Conservation (phyloP, 805 yeast genomes). For the Yarrowia sp. region DNA sequence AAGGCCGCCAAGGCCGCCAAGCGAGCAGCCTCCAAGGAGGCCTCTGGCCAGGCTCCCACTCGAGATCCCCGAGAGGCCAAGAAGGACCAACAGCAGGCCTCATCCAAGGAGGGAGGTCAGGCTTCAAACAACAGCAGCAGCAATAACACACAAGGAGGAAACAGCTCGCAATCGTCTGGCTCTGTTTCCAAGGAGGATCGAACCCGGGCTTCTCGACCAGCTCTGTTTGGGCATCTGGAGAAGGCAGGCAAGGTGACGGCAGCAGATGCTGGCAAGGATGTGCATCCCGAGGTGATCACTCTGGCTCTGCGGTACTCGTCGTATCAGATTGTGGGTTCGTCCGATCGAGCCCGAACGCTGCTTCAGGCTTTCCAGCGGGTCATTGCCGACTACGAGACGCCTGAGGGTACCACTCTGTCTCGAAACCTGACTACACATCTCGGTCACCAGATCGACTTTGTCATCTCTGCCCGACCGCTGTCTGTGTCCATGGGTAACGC, state of each 20-base stretch:
- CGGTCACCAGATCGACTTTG: slow-evolving; percentile 89
- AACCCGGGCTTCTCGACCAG: slow-evolving; percentile 43
- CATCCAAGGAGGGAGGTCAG: slow-evolving; percentile 37
- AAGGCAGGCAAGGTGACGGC: slow-evolving; percentile 52
- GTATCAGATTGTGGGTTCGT: slow-evolving; percentile 88
- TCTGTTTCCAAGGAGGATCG: slow-evolving; percentile 13
- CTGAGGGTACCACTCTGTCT: slow-evolving; percentile 80
- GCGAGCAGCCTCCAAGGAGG: slow-evolving; percentile 85
- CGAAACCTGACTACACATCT: slow-evolving; percentile 88
- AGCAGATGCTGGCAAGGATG: slow-evolving; percentile 57
- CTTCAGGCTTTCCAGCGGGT: slow-evolving; percentile 82
- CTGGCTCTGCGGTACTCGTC: slow-evolving; percentile 82
- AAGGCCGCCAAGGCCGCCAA: slow-evolving; percentile 91
- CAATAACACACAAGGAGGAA: slow-evolving; percentile 29
- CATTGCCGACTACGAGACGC: slow-evolving; percentile 81
- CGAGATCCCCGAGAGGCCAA: slow-evolving; percentile 49
- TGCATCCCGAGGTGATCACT: slow-evolving; percentile 85
- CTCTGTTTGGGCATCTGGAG: slow-evolving; percentile 53
- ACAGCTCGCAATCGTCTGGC: slow-evolving; percentile 6
- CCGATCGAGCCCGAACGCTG: slow-evolving; percentile 84
- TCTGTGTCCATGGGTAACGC: slow-evolving; percentile 97
- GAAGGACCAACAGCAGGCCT: slow-evolving; percentile 18
- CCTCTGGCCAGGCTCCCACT: slow-evolving; percentile 53
- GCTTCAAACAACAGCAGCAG: slow-evolving; percentile 30
- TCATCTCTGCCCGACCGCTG: slow-evolving; percentile 89